phyloP scores from a whole-genome alignment of 2,329 filamentous ascomycete species.

The Dactylellina sp. region DNA sequence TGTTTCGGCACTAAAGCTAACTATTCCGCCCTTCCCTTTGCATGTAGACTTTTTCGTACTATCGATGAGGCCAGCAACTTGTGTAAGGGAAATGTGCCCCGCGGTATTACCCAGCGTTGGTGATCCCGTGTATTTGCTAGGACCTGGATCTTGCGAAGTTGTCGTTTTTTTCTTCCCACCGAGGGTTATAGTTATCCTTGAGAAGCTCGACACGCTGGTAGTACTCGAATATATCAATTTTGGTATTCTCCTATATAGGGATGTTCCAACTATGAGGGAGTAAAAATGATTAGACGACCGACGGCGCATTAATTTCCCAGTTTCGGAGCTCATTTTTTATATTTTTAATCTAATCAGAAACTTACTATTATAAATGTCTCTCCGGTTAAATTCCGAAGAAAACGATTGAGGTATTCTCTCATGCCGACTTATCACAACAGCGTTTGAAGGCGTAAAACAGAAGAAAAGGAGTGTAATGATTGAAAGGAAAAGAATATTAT shows the following conservation, averaged over 20 bases:
- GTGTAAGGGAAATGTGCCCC: slow-evolving; percentile 34
- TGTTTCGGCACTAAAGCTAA: slow-evolving; percentile 40
- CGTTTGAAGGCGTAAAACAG: slow-evolving; percentile 8
- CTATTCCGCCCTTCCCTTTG: slow-evolving; percentile 42
- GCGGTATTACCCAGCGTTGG: slow-evolving; percentile 41
- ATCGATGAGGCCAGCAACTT: slow-evolving; percentile 30
- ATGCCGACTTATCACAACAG: slow-evolving; percentile 12
- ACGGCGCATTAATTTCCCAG: too few relatives aligned
- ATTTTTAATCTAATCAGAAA: neutral
- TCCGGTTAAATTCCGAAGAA: neutral
- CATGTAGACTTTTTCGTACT: slow-evolving; percentile 36
- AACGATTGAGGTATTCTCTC: slow-evolving; percentile 2
- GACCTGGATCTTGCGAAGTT: slow-evolving; percentile 21
- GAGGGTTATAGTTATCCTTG: slow-evolving; percentile 23
- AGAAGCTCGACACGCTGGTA: slow-evolving; percentile 26
- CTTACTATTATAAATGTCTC: slow-evolving; percentile 13
- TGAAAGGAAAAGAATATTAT: slow-evolving; percentile 7
- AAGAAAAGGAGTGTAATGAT: slow-evolving; percentile 12
- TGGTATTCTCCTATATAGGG: slow-evolving; percentile 19
- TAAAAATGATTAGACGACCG: too few relatives aligned
- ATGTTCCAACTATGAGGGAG: slow-evolving; percentile 6
- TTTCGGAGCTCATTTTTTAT: too few relatives aligned
- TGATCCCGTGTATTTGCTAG: slow-evolving; percentile 34
- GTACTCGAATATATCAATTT: slow-evolving; percentile 22
- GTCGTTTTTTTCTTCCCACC: slow-evolving; percentile 26